Percentiles rank a stretch among this genome's conserved stretches.
These are phyloP conservation scores for Alternaria hordeiaustralica DNA, from an alignment of 2,329 filamentous ascomycete genomes.

Conservation along the genomic window DNA sequence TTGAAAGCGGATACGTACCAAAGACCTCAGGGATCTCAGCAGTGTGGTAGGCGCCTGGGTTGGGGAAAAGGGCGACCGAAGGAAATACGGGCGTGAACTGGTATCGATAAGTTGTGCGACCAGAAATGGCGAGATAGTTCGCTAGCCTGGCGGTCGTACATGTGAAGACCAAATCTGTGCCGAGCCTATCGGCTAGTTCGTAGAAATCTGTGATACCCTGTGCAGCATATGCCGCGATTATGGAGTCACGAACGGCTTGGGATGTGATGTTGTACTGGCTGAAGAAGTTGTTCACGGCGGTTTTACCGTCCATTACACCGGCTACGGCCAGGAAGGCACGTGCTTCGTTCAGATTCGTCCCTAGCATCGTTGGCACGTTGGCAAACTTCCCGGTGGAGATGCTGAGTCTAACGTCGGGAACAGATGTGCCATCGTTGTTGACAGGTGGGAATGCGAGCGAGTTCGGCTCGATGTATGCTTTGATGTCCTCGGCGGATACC, in stretches of 20 bases:
- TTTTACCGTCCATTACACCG: constrained; percentile 9
- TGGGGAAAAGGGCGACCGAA: constrained; percentile 10
- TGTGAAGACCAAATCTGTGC: constrained; percentile 15
- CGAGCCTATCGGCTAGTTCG: constrained; percentile 10
- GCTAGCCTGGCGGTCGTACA: constrained; percentile 10
- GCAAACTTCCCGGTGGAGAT: constrained; percentile 12
- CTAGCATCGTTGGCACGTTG: constrained; percentile 16
- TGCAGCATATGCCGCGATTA: constrained; percentile 6
- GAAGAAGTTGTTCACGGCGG: constrained; percentile 6
- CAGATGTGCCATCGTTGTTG: constrained; percentile 11
- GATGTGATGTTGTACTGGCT: constrained; percentile 9
- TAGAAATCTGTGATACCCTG: neutral
- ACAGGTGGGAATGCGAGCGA: constrained; percentile 17
- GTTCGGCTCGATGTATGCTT: constrained; percentile 14
- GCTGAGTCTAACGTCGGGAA: constrained; percentile 13
- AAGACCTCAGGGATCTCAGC: constrained; percentile 31
- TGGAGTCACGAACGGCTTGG: neutral
- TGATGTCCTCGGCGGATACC: constrained; percentile 3
- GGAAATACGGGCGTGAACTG: constrained; percentile 21
- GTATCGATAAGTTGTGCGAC: constrained; percentile 27
- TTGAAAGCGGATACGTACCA: constrained; percentile 23
- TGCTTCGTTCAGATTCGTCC: constrained; percentile 15
- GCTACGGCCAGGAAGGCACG: constrained; percentile 11
- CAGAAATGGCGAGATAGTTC: constrained; percentile 9
- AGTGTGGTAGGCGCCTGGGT: constrained; percentile 25